These are phyloP conservation scores for Coleophoma cylindrospora DNA, from an alignment of 2,329 filamentous ascomycete genomes.

Conservation along the genomic window DNA sequence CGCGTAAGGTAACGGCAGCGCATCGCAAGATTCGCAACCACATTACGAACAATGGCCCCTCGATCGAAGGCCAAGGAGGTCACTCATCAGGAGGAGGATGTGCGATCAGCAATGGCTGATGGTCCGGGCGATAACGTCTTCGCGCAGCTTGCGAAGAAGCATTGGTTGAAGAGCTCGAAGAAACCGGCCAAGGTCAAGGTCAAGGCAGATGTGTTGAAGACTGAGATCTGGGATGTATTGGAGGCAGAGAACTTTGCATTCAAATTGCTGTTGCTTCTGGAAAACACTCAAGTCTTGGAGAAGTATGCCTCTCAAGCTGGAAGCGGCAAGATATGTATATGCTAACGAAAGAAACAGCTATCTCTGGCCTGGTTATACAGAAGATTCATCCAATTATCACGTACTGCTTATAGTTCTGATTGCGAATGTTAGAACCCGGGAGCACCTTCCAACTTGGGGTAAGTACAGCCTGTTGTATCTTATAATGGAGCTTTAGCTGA, in stretches of 20 bases:
- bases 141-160: conserved; percentile 72
- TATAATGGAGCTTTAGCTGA: conserved; percentile 7
- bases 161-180: conserved; percentile 71
- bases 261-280: conserved; percentile 74
- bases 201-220: conserved; percentile 77
- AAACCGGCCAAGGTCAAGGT: conserved; percentile 63
- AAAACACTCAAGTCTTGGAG: conserved; percentile 87
- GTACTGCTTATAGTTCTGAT: conserved; percentile 82
- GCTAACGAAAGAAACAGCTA: conserved; percentile 50
- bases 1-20: conserved; percentile 1
- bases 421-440: conserved; percentile 81
- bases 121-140: conserved; percentile 67
- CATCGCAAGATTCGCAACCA: conserved; percentile 6
- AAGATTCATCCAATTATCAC: conserved; percentile 87
- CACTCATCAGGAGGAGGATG: conserved; percentile 29
- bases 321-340: too few relatives aligned
- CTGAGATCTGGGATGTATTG: conserved; percentile 82
- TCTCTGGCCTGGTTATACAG: conserved; percentile 88
- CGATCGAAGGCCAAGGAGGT: conserved; percentile 21
- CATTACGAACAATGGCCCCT: conserved; percentile 23
- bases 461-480: conserved; percentile 23
- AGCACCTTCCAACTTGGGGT: conserved; percentile 86
- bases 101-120: conserved; percentile 61
- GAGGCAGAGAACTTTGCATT: conserved; percentile 76
- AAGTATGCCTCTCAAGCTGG: conserved; percentile 40